Evolutionary conservation across 495 filamentous ascomycete species (phyloP).

Genomic region (Neurospora discreta): DNA sequence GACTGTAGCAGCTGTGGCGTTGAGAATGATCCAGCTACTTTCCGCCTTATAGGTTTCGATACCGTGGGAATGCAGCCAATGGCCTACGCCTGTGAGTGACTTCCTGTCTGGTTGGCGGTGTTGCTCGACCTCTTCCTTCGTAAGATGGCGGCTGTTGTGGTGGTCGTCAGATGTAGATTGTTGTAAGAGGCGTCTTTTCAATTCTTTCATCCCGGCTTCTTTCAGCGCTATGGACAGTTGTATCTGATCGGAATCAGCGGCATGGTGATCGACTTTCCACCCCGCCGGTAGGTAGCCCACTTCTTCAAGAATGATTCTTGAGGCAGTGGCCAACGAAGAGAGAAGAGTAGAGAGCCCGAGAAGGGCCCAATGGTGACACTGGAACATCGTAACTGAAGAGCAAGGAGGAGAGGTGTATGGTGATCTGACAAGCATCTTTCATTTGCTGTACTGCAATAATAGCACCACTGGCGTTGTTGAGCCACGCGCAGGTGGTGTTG

Average conservation of each 20-base stretch:
- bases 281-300: slow-evolving; percentile 8
- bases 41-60: slow-evolving; percentile 16
- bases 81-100: slow-evolving; percentile 13
- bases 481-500: neutral
- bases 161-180: slow-evolving; percentile 11
- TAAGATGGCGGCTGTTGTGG: slow-evolving; percentile 20
- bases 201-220: slow-evolving; percentile 23
- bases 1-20: slow-evolving; percentile 19
- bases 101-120: slow-evolving; percentile 16
- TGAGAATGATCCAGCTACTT: slow-evolving; percentile 23
- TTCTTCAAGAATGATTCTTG: slow-evolving; percentile 13
- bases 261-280: slow-evolving; percentile 13
- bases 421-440: neutral
- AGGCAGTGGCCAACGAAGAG: slow-evolving; percentile 3
- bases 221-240: slow-evolving; percentile 25
- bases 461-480: neutral
- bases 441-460: neutral
- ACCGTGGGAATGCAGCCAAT: slow-evolving; percentile 25
- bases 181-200: slow-evolving; percentile 21
- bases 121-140: slow-evolving; percentile 18
- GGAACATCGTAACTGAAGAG: slow-evolving; percentile 5
- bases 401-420: neutral
- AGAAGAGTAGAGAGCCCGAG: slow-evolving; percentile 2
- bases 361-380: slow-evolving; percentile 1
- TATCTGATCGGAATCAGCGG: slow-evolving; percentile 16